Evolutionary conservation across 2,329 filamentous ascomycete species (phyloP), one percentile per base, ranked within the genome.

Genomic region (Ambrosiella xylebori): DNA sequence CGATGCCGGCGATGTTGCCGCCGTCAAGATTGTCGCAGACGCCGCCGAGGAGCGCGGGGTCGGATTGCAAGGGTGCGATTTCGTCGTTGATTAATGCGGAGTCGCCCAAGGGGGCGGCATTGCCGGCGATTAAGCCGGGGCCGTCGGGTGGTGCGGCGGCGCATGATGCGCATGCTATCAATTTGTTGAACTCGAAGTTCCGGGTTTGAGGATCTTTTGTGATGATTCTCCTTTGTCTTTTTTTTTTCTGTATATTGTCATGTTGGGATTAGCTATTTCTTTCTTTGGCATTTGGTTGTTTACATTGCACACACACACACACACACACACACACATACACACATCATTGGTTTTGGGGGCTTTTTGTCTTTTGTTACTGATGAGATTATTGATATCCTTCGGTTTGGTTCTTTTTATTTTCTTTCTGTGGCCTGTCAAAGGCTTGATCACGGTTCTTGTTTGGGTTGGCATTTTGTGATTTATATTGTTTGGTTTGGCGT

Each of bases 131-230:
- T 50, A 71, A 65, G 64, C 71, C 63, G 53, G 56, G 50, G 15
- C 44, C 71, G 70, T 7, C 66, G 66, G 62, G 78, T 74, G 71
- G 59, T 47, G 73, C 76, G 15, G 59, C 59, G 12, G 59, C 56
- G 36, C 83, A 86, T 66, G 84, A 87, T 63, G 76, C 76, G 61
- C 74, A 82, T 63, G 82, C 82, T 1, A 68, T 87, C 51, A 75
- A 80, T 62, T 81, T 85, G 65, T 71, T 88, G 54, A 80, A 88
- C 67, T 73, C 75, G 62, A 78, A 78, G 64, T 79, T 79, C 63
- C 71, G 67, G 63, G 65, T 69, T 39, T 71, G 65, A 56, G 40
- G 11, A n/a, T 11, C 12, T 57, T 37, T 60, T 57, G 17, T 8
- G 27, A 40, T 35, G 54, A 15, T 40, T 35, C 44, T 40, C 47